Conservation (phyloP, 2,329 filamentous ascomycete species). For the Clonostachys rosea region DNA sequence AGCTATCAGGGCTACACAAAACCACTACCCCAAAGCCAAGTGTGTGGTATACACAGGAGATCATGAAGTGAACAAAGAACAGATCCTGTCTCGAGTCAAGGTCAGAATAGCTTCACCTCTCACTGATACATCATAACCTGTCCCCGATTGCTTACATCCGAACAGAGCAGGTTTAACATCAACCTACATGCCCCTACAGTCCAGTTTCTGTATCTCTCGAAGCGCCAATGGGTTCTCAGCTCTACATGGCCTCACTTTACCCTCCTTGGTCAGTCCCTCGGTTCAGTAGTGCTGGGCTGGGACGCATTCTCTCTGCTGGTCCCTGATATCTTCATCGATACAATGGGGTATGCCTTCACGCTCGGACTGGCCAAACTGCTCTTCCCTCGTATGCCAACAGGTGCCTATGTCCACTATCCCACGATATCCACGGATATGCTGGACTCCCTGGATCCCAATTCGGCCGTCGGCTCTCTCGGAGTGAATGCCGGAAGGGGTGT, state of each 20-base stretch:
- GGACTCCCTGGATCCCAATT: slow-evolving; percentile 65
- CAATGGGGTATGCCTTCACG: slow-evolving; percentile 95
- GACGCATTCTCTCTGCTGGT: slow-evolving; percentile 90
- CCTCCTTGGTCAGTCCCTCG: slow-evolving; percentile 86
- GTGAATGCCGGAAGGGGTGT: slow-evolving; percentile 79
- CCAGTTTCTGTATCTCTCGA: slow-evolving; percentile 86
- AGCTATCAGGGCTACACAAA: slow-evolving; percentile 85
- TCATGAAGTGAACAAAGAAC: slow-evolving; percentile 76
- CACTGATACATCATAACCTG: not conserved
- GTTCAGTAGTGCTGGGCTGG: slow-evolving; percentile 81
- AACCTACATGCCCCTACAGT: slow-evolving; percentile 77
- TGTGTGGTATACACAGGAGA: slow-evolving; percentile 96
- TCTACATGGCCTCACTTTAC: slow-evolving; percentile 91
- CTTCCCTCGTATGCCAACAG: slow-evolving; percentile 77
- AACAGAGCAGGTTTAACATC: slow-evolving; percentile 84
- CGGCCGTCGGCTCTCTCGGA: slow-evolving; percentile 56
- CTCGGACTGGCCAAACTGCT: slow-evolving; percentile 78
- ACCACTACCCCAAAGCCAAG: slow-evolving; percentile 80
- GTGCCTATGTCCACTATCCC: slow-evolving; percentile 94
- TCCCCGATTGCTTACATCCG: slow-evolving; percentile 6
- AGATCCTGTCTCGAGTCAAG: slow-evolving; percentile 74
- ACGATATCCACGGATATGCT: slow-evolving; percentile 99
- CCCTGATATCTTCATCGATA: slow-evolving; percentile 93
- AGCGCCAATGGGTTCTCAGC: slow-evolving; percentile 78
- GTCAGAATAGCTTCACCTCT: slow-evolving; percentile 29